Evolutionary conservation across 345 rosid genomes (phyloP), one percentile per base, ranked within the genome.

Genomic region (Camelina sativa): DNA sequence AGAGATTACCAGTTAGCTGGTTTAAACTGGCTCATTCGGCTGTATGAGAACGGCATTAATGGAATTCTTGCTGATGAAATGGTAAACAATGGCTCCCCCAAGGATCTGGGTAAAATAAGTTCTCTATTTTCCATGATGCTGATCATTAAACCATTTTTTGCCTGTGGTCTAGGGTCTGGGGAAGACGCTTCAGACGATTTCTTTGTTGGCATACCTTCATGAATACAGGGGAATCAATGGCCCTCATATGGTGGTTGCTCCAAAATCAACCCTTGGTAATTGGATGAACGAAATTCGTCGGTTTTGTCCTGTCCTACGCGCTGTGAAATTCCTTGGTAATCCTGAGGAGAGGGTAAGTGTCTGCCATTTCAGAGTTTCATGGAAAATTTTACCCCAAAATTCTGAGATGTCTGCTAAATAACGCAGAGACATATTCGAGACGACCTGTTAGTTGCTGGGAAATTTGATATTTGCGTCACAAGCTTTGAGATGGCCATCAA

Each of bases 401-500:
- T 53, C 60, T 78, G 57, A 78, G 35, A 62, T 43, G 20, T 25
- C 47, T 67, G 52, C 8, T 66, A 47, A 35, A 46, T 28, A 46
- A 61, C 69, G 80, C 87, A 96, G 99, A 89, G 82, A 68, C 88
- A 89, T 83, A 92, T 96, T 76, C 93, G 99, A 5, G 98, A 96
- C 25, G 88, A 96, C 38, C 80, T 96, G 71, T 84, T 96, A 62
- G 91, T 83, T 82, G 98, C 99, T 65, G 98, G 99, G 62, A 96
- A 96, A 85, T 96, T 96, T 81, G 97, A 96, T 90, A 88, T 96
- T 6, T 92, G 98, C 52, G 98, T 95, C 67, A 95, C 99, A 51
- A 95, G 99, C 81, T 95, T 95, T 84, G 98, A 96, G 83, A 96
- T 96, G 99, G 99, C 98, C 71, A 96, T 96, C 71, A 96, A 96